Evolutionary conservation across 208 protist genomes (phyloP), one percentile per base, ranked within the genome.

Genomic region (Endotrypanum monterogeii): DNA sequence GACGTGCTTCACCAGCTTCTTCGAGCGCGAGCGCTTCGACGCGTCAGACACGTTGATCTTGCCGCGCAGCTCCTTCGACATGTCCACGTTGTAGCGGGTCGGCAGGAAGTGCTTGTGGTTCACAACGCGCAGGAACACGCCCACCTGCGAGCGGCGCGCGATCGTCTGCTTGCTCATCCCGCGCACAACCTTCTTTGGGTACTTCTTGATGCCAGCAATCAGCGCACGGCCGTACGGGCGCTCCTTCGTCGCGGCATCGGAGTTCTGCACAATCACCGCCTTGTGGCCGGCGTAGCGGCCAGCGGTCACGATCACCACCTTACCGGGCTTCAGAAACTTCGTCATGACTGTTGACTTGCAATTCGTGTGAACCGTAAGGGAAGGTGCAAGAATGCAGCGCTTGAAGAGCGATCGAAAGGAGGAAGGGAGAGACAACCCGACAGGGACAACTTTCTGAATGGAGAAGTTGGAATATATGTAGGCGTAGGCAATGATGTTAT

Each of bases 21-120:
- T 87, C 71, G 89, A 87, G 75, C 92, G 86, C 74, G 92, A 89
- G 84, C 97, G 96, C 82, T 97, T 88, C 69, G 89, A 86, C 69
- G 94, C 90, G 68, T 96, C 90, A n/a, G 86, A 94, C 76, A 97
- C 90, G 79, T 94, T 91, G 85, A 98, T 96, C 85, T 93, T 95
- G 74, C 92, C 92, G 87, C 92, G 89, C 78, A 97, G 87, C 78
- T 97, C 91, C 82, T 88, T 89, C 77, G 91, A 93, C 71, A 96
- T 84, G 89, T 98, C 92, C 84, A 98, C 88, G 91, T 97, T 95
- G 86, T 98, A 99, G 82, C 98, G 91, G 62, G 98, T 99, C 68
- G 98, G 98, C 91, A 99, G 97, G 80, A 99, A 89, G 95, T 99
- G 98, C 87, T 96, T 98, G 96, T 98, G 98, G 96, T 99, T 99